Evolutionary conservation across 2,329 filamentous ascomycete species (phyloP).

Genomic region (Penicillium sp.): DNA sequence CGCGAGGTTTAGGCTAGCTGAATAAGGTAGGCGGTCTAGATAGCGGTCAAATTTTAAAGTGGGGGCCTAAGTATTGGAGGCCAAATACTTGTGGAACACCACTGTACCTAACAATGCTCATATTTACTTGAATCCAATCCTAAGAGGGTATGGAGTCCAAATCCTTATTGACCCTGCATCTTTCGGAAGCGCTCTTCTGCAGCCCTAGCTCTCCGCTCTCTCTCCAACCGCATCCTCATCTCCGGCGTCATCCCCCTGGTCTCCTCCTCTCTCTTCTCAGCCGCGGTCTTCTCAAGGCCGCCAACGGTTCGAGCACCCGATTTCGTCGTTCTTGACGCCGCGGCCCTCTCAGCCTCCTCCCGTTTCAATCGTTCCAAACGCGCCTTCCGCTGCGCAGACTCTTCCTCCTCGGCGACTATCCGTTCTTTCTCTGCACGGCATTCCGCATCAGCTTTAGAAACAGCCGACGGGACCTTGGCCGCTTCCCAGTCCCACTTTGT

Average conservation of each 20-base stretch:
- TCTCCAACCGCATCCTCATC: conserved; percentile 76
- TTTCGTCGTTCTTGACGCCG: conserved; percentile 49
- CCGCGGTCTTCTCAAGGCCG: conserved; percentile 64
- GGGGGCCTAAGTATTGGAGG: too few species aligned
- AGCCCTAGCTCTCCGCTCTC: conserved; percentile 84
- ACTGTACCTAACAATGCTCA: neutral
- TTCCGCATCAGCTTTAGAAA: conserved; percentile 70
- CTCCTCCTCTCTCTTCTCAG: conserved; percentile 81
- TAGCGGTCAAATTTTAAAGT: too few species aligned
- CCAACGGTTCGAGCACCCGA: conserved; percentile 55
- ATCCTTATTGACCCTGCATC: conserved; percentile 49
- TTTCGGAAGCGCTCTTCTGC: conserved; percentile 80
- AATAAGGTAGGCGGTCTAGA: too few species aligned
- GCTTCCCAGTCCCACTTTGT: conserved; percentile 71
- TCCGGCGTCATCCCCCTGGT: conserved; percentile 79
- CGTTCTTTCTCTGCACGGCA: conserved; percentile 66
- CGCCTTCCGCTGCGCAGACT: conserved; percentile 64
- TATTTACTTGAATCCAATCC: neutral
- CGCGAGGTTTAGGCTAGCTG: too few species aligned
- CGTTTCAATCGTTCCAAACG: conserved; percentile 69
- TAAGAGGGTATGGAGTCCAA: neutral
- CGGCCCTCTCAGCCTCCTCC: conserved; percentile 52
- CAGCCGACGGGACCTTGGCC: conserved; percentile 66
- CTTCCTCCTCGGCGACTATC: conserved; percentile 63
- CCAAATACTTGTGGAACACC: too few species aligned